Percentiles rank a stretch among this genome's conserved stretches.
Conservation (phyloP, 2,329 filamentous ascomycete genomes). For the Neonectria magnoliae region DNA sequence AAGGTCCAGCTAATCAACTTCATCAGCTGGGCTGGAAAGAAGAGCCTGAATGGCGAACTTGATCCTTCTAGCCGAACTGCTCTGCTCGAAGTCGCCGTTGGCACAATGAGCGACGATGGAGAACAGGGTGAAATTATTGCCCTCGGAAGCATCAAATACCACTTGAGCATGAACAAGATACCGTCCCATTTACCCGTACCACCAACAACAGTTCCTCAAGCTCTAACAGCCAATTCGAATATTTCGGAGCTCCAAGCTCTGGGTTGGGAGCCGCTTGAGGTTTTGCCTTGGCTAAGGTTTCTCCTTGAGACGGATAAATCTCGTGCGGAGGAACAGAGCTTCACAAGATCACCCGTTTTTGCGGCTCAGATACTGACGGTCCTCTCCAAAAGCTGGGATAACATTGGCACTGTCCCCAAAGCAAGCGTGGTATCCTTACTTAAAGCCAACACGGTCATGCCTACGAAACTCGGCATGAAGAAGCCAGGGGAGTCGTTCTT, state of each 20-base stretch:
- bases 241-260: constrained; percentile 78
- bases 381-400: constrained; percentile 90
- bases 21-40: constrained; percentile 82
- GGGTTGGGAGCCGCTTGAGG: constrained; percentile 86
- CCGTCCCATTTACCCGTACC: constrained; percentile 85
- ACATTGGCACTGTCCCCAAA: constrained; percentile 73
- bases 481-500: constrained; percentile 90
- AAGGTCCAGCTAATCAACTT: constrained; percentile 84
- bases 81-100: constrained; percentile 83
- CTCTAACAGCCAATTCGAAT: constrained; percentile 78
- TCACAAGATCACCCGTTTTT: constrained; percentile 78
- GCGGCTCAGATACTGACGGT: constrained; percentile 80
- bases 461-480: constrained; percentile 90
- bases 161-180: constrained; percentile 80
- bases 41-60: constrained; percentile 76
- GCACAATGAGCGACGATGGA: constrained; percentile 69
- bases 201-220: constrained; percentile 82
- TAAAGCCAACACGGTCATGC: constrained; percentile 77
- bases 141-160: constrained; percentile 78
- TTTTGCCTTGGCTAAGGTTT: constrained; percentile 86
- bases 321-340: constrained; percentile 70
- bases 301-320: constrained; percentile 75
- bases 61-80: constrained; percentile 73
- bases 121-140: constrained; percentile 78
- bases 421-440: constrained; percentile 72